Base-by-base conservation (phyloP, 345 rosid species). In the Gossypium stocksii region DNA sequence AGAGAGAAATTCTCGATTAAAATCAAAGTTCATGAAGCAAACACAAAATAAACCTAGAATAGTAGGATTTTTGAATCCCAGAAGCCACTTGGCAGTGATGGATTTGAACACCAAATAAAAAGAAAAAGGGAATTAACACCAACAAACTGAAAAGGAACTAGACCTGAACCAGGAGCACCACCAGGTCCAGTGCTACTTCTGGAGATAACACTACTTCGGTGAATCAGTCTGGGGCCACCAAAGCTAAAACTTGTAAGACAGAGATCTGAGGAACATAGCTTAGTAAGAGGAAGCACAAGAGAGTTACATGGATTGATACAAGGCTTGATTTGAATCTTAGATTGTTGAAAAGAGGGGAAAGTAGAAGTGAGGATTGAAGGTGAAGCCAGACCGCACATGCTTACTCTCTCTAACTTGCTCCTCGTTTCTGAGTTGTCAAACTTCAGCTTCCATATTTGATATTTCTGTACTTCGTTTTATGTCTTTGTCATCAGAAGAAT, bases 111-210 rank as follows among this genome's bases (percentile, higher is more conserved):
- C 22, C 41, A 54, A 23, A 67, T 9, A 23, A 54, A 13, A 29
- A n/a, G 2, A 13, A 49, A 49, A 29, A 71, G 22, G 23, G 23
- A 10, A 13, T 60, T 38, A 23, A 71, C 60, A 25, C 34, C 19
- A 20, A 64, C 27, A 45, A 56, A 67, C 25, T 62, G 76, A 76
- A n/a, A 14, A 10, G 29, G 57, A 25, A 34, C 66, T 54, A 64
- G 25, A 89, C 87, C 86, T 67, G 86, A 76, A 80, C 76, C 71
- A 46, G 83, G 69, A 54, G 78, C 74, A 38, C 84, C 78, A 7
- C 84, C 78, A 7, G 85, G 78, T 27, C 73, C 6, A 13, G 79
- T 68, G 80, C 79, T 81, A 81, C 82, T 77, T 69, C 70, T 79
- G 65, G 86, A 82, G 22, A 19, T 80, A 29, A 84, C 54, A 25